Conservation (phyloP, 2,329 filamentous ascomycete genomes). For the Rhynchosporium secalis region DNA sequence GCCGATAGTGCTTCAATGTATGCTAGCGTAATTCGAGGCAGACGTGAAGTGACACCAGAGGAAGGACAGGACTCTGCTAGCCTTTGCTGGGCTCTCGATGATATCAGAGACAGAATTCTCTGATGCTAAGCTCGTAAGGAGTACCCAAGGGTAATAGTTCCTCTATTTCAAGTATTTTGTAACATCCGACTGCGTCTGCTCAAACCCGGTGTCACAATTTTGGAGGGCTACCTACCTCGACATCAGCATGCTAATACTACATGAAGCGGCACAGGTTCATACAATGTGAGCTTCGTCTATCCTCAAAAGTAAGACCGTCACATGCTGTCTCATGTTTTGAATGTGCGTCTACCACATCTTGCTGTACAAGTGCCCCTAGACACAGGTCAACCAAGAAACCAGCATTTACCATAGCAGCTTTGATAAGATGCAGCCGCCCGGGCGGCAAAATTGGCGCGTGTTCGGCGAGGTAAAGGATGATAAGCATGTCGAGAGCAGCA, state of each 20-base stretch:
- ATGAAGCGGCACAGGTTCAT: background rate
- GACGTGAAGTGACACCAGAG: too few species aligned
- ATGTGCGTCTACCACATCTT: conserved; percentile 63
- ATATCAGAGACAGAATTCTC: conserved; percentile 83
- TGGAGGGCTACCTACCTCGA: background rate
- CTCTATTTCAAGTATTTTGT: conserved; percentile 50
- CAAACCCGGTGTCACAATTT: background rate
- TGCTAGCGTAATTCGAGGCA: too few species aligned
- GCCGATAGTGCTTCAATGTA: too few species aligned
- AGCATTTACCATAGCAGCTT: conserved; percentile 75
- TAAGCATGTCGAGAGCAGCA: conserved; percentile 75
- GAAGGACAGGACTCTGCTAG: too few species aligned
- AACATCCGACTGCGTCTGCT: conserved; percentile 45
- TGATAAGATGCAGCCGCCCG: conserved; percentile 70
- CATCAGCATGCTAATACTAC: background rate
- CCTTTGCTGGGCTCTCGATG: conserved; percentile 58
- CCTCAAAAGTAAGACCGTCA: background rate
- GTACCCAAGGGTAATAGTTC: conserved; percentile 71
- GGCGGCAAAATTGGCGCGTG: conserved; percentile 48
- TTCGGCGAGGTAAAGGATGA: conserved; percentile 59
- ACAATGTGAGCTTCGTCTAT: background rate
- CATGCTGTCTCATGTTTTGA: conserved; percentile 30
- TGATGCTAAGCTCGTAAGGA: conserved; percentile 63
- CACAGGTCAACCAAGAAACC: conserved; percentile 76
- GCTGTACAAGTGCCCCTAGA: conserved; percentile 61